These are phyloP conservation scores for Panellus pusillus DNA, from an alignment of 768 basidiomycete genomes.

Conservation along the genomic window DNA sequence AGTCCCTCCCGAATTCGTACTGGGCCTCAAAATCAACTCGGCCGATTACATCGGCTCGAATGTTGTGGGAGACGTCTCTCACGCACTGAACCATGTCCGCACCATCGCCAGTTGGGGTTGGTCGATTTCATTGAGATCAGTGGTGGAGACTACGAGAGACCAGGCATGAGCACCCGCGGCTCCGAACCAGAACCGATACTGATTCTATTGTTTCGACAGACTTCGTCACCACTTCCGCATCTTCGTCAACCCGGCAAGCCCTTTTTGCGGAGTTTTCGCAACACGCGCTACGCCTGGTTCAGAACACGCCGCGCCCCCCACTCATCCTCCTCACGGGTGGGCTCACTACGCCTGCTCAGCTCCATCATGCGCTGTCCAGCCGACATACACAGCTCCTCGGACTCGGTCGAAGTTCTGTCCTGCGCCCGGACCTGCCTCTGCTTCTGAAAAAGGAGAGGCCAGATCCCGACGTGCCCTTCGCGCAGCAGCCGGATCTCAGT, in stretches of 20 bases:
- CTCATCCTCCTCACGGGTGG: slow-evolving; percentile 82
- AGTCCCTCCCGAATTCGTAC: slow-evolving; percentile 57
- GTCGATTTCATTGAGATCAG: slow-evolving; percentile 88
- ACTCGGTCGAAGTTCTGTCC: slow-evolving; percentile 65
- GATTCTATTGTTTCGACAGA: too few species aligned
- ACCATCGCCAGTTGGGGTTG: slow-evolving; percentile 62
- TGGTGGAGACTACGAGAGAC: slow-evolving; percentile 83
- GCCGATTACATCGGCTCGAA: slow-evolving; percentile 61
- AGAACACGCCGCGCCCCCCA: slow-evolving; percentile 42
- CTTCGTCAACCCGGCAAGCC: slow-evolving; percentile 55
- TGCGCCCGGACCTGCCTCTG: slow-evolving; percentile 60
- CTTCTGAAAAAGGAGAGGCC: slow-evolving; percentile 31
- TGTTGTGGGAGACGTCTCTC: slow-evolving; percentile 25
- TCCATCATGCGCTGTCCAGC: slow-evolving; percentile 51
- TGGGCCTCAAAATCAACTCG: slow-evolving; percentile 81
- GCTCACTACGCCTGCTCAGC: slow-evolving; percentile 56
- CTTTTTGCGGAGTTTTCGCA: slow-evolving; percentile 72
- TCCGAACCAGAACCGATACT: too few species aligned
- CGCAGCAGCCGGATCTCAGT: slow-evolving; percentile 36
- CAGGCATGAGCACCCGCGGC: slow-evolving; percentile 41
- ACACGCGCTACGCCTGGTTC: slow-evolving; percentile 48
- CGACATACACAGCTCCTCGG: slow-evolving; percentile 75
- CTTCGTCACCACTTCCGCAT: slow-evolving; percentile 1
- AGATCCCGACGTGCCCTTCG: slow-evolving; percentile 34
- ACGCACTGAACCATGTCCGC: slow-evolving; percentile 61